Base-by-base conservation (phyloP, 1,139 yeast genomes). In the Geotrichum fermentans region DNA sequence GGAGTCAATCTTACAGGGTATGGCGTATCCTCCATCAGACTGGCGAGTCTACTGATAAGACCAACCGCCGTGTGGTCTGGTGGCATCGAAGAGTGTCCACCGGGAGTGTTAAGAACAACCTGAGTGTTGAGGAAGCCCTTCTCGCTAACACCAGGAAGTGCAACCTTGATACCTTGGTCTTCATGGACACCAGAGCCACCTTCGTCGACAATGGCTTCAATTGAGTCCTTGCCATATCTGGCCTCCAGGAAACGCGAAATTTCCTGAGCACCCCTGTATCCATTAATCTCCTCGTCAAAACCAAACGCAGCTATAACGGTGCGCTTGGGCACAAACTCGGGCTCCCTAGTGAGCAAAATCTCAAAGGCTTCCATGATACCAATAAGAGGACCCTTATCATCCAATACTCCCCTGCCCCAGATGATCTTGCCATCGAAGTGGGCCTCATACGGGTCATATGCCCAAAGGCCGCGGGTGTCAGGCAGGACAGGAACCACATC, bases 401-500 rank as follows among this genome's bases (percentile, higher is more conserved):
- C 92, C 6, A 72, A 63, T 2, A 83, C 62, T 28, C 90, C 90
- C 53, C 92, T 73, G 24, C 89, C 90, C 72, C 77, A 79, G 2
- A 83, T 64, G 47, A 43, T 54, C 35, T 56, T 57, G 33, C 85
- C 85, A 58, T 84, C 95, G 59, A 70, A 84, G 59, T 75, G 73
- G 2, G 85, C 95, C 7, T 74, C 73, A 55, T 79, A 84, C 22
- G 95, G 95, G 10, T 82, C 82, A 58, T 79, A 74, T 2, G 70
- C 73, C 95, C 95, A 86, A 44, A 74, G 70, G 34, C 64, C 71
- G 39, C 74, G 62, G 13, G 87, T 77, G 20, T 72, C 80, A 26
- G 67, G 63, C 58, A 80, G 81, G n/a, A 85, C 84, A 0, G 95
- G 95, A 11, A 87, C 95, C 3, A 83, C 86, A 61, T 86, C 95